phyloP scores from a whole-genome alignment of 345 rosid species.

The Eucalyptus caleyi region DNA sequence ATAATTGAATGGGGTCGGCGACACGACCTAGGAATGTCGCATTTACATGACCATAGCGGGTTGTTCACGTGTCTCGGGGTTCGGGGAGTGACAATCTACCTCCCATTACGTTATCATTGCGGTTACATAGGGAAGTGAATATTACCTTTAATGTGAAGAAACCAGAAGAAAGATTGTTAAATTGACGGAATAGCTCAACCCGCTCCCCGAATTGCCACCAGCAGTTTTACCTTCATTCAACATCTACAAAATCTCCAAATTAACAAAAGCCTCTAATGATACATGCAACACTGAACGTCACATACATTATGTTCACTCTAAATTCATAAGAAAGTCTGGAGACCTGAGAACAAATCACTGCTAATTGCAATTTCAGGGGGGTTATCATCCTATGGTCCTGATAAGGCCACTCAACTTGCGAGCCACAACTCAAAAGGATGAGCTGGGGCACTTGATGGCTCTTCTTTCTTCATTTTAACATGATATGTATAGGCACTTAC shows the following conservation, averaged over 20 bases:
- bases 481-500: not conserved
- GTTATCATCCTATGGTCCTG: not conserved
- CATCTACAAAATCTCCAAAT: constrained; percentile 28
- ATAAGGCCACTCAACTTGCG: not conserved
- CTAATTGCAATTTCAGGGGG: not conserved
- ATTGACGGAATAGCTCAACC: constrained; percentile 39
- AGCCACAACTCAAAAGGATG: not conserved
- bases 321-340: not conserved
- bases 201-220: constrained; percentile 28
- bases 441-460: not conserved
- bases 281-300: not conserved
- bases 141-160: constrained; percentile 34
- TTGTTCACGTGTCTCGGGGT: too few species aligned
- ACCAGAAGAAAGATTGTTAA: constrained; percentile 47
- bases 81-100: too few species aligned
- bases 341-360: not conserved
- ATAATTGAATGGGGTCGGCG: too few species aligned
- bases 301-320: not conserved
- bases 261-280: not conserved
- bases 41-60: too few species aligned
- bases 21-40: too few species aligned
- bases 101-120: not conserved
- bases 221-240: not conserved
- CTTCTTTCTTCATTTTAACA: not conserved
- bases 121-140: not conserved